Evolutionary conservation across 1,139 yeast genomes (phyloP).

Genomic region (Saccharomyces pastorianus): DNA sequence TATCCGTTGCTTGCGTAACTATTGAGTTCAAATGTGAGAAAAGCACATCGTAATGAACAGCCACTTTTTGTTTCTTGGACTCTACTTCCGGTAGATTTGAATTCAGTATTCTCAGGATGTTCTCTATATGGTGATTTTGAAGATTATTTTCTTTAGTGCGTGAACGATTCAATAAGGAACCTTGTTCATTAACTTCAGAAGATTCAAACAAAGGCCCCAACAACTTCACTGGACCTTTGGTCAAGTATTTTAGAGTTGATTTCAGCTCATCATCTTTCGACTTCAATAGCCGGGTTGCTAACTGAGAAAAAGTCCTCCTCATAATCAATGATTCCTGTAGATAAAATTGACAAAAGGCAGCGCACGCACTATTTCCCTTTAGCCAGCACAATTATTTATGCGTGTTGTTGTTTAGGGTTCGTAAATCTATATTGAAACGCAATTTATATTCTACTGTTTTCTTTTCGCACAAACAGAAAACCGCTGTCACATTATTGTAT

Average conservation of each 20-base stretch:
- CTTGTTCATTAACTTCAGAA: neutral
- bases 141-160: constrained; percentile 4
- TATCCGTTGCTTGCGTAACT: constrained; percentile 16
- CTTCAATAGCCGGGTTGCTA: constrained; percentile 10
- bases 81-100: constrained; percentile 24
- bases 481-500: neutral
- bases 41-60: constrained; percentile 25
- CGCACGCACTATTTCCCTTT: neutral
- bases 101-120: constrained; percentile 24
- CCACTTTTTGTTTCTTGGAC: constrained; percentile 16
- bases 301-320: constrained; percentile 16
- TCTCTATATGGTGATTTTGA: constrained; percentile 14
- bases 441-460: neutral
- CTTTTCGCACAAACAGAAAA: neutral
- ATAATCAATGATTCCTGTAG: constrained; percentile 3
- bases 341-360: neutral
- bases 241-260: constrained; percentile 22
- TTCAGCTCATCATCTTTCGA: constrained; percentile 17
- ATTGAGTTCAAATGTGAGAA: constrained; percentile 22
- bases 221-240: constrained; percentile 14
- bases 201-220: constrained; percentile 9
- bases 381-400: neutral
- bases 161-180: constrained; percentile 10
- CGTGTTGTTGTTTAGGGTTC: neutral
- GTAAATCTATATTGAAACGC: neutral